Evolutionary conservation across 805 yeast species (phyloP).

Genomic region (Pichia kluyveri): DNA sequence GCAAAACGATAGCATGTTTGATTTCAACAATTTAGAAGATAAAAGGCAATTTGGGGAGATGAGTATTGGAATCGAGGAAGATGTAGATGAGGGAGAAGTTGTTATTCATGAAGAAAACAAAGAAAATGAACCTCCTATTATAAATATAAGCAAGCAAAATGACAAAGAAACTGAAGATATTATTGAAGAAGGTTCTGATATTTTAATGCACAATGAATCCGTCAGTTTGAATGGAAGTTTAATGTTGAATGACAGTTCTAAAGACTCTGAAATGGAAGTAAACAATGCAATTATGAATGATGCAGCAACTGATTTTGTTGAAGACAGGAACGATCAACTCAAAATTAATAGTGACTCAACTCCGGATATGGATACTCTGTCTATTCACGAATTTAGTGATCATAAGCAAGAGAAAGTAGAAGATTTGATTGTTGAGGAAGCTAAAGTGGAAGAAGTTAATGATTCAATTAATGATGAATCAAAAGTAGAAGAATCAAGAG

Average conservation of each 20-base stretch:
- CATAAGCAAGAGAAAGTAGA: background rate
- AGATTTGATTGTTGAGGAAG: background rate
- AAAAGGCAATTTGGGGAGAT: background rate
- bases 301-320: background rate
- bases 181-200: background rate
- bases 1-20: background rate
- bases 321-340: background rate
- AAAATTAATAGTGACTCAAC: constrained; percentile 9
- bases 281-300: background rate
- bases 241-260: too few relatives aligned
- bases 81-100: background rate
- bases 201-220: background rate
- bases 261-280: background rate
- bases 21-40: background rate
- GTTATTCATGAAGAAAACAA: background rate
- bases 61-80: background rate
- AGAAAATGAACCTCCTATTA: background rate
- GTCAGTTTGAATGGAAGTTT: background rate
- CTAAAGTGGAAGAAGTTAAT: background rate
- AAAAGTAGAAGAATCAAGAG: background rate
- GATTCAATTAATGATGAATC: background rate
- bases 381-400: constrained; percentile 3
- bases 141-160: background rate
- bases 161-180: background rate
- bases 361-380: constrained; percentile 11